Base-by-base conservation (phyloP, 1,139 yeast species). In the Pichia sp. region DNA sequence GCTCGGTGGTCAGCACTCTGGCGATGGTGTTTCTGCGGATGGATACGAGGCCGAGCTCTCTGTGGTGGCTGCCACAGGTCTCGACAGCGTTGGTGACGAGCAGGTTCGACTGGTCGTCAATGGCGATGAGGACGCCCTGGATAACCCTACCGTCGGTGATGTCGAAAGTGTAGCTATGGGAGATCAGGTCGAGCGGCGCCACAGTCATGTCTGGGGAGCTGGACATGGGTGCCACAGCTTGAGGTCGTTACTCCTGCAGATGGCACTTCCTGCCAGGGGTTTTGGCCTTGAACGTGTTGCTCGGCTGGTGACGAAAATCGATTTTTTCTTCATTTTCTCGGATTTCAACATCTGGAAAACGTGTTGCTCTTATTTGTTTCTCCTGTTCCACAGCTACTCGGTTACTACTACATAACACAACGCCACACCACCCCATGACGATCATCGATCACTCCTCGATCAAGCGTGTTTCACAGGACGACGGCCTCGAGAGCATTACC, bases 101-200 rank as follows among this genome's bases (percentile, higher is more conserved):
- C 5, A 73, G 52, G 54, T 72, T 74, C 2, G 73, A 68, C 54
- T 71, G 71, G 54, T 71, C 74, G 61, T 74, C 77, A 3, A 73
- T 60, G 0, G 76, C 72, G 5, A 73, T 61, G 3, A 74, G 59
- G 0, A 65, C 56, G 0, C 77, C 77, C 0, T 57, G 49, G 8
- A 73, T 53, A 0, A 49, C 51, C 19, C 76, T 55, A 0, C 70
- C 68, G 49, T 73, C 75, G 1, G 36, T 59, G 13, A 71, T 63
- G 2, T 61, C 53, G 32, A 74, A 56, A 15, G 59, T 51, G 55
- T 61, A 65, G 1, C 61, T 60, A 26, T 60, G 59, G 0, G 72
- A 65, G 7, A 69, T 67, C 7, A 66, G 60, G 48, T 69, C 71
- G 6, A 60, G 42, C 4, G 70, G 65, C 16, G 56, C 52, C n/a